A percentile compares a stretch with the other conserved stretches of the same genome.
Conservation (phyloP, 2,329 filamentous ascomycete genomes). For the Onygena corvina region DNA sequence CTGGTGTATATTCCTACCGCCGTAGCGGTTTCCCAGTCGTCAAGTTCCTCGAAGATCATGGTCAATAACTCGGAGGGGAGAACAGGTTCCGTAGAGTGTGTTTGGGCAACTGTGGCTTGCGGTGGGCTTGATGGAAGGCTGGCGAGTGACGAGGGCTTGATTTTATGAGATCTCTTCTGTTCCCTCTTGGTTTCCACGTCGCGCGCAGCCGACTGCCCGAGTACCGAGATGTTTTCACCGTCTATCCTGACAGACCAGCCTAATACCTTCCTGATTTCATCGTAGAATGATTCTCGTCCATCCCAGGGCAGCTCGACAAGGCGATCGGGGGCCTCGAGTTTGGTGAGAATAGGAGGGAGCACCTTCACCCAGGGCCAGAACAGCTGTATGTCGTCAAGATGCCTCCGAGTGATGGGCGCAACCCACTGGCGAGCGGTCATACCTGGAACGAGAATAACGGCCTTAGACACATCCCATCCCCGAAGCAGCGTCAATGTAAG, state of each 20-base stretch:
- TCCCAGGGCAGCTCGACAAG: constrained; percentile 41
- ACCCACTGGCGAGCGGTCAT: constrained; percentile 88
- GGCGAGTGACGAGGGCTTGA: neutral
- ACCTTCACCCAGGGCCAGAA: constrained; percentile 84
- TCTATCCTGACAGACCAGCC: constrained; percentile 15
- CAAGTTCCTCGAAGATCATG: constrained; percentile 65
- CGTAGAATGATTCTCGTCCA: constrained; percentile 28
- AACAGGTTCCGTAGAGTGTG: constrained; percentile 1
- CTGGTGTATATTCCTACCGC: constrained; percentile 71
- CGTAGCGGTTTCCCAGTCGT: constrained; percentile 82
- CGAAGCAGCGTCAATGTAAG: constrained; percentile 68
- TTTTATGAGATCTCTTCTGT: neutral
- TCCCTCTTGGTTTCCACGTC: neutral
- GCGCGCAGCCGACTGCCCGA: neutral
- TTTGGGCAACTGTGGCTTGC: neutral
- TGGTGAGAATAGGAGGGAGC: constrained; percentile 70
- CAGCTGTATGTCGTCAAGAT: constrained; percentile 66
- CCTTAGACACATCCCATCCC: constrained; percentile 78
- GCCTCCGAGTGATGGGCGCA: constrained; percentile 76
- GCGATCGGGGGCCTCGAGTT: constrained; percentile 51
- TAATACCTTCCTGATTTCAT: constrained; percentile 25
- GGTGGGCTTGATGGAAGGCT: neutral
- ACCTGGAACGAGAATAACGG: constrained; percentile 70
- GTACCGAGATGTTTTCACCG: neutral
- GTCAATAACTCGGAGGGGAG: constrained; percentile 83